Evolutionary conservation across 2,329 filamentous ascomycete species (phyloP), one percentile per base, ranked within the genome.

Genomic region (Monosporascus sp.): DNA sequence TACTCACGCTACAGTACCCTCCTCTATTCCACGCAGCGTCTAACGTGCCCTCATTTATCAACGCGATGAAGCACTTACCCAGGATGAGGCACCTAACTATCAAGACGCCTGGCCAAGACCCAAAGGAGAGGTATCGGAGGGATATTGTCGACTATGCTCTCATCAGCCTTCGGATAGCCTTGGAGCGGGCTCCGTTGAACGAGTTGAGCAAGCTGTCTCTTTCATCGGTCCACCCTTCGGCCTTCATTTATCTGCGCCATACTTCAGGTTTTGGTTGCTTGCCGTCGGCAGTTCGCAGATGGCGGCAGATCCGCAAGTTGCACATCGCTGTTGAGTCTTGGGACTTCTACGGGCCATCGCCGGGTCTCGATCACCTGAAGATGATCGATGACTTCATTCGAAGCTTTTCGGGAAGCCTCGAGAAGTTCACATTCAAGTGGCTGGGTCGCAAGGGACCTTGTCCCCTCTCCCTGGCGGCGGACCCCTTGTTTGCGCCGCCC

Each of bases 1-100:
- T 95, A 54, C 78, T 96, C 56, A 89, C 90, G 15, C 85, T 90
- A 66, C 91, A 96, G 72, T 96, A 95, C 65, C 89, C 90, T 50
- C 89, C 91, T 6, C 74, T 96, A 3, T 96, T 96, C 72, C 91
- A 96, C 66, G 89, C 91, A 7, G 89, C 91, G 7, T 93, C 89
- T 56, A 94, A 96, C 66, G 87, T 95, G 7, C 82, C 88, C 5
- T 88, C 89, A 40, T 96, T 96, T 73, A 85, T 93, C 62, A 79
- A 84, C 58, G 88, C 88, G 48, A 77, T 96, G 66, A 80, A 79
- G 37, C 75, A 85, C 57, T 70, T 96, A 63, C 74, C 82, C 54
- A 87, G 86, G 62, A 75, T 96, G 63, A 77, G 82, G 46, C 88
- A 93, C 67, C 76, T 96, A 55, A 87, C 82, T 48, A 80, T 96